Conservation (phyloP, 768 basidiomycete genomes). For the Pleurotus giganteus region DNA sequence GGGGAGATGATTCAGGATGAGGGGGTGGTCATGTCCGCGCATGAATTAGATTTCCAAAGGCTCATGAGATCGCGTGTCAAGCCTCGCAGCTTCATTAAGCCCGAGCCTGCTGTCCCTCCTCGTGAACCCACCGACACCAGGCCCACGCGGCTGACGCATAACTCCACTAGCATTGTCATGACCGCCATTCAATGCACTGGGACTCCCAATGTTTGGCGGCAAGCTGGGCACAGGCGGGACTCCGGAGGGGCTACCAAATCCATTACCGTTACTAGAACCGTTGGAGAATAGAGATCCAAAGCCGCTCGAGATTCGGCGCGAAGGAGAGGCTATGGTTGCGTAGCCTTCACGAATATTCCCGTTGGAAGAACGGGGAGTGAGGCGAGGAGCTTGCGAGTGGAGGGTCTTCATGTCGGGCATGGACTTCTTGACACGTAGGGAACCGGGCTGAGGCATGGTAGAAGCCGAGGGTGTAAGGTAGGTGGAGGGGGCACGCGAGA, state of each 20-base stretch:
- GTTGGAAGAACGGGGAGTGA: conserved; percentile 79
- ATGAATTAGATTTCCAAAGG: conserved; percentile 73
- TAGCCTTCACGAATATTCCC: conserved; percentile 87
- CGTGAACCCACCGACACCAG: conserved; percentile 73
- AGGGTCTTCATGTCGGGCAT: conserved; percentile 97
- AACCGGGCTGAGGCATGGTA: conserved; percentile 40
- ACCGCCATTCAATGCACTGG: conserved; percentile 39
- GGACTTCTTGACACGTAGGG: conserved; percentile 91
- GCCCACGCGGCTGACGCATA: conserved; percentile 83
- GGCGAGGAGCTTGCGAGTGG: conserved; percentile 75
- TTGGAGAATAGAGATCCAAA: conserved; percentile 71
- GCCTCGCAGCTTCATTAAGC: conserved; percentile 50
- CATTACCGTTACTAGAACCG: conserved; percentile 27
- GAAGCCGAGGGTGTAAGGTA: conserved; percentile 61
- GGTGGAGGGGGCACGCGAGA: conserved; percentile 79
- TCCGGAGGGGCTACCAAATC: not conserved
- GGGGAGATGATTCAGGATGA: not conserved
- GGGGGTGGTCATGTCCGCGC: not conserved
- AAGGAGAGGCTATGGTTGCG: conserved; percentile 82
- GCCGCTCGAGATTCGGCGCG: conserved; percentile 69
- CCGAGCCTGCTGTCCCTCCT: conserved; percentile 60
- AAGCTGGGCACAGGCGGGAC: conserved; percentile 82
- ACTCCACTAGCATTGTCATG: conserved; percentile 51
- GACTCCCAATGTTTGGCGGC: conserved; percentile 52
- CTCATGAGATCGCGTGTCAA: conserved; percentile 85